Base-by-base conservation (phyloP, 129 eudicot genomes). In the Smallanthus sonchifolius region DNA sequence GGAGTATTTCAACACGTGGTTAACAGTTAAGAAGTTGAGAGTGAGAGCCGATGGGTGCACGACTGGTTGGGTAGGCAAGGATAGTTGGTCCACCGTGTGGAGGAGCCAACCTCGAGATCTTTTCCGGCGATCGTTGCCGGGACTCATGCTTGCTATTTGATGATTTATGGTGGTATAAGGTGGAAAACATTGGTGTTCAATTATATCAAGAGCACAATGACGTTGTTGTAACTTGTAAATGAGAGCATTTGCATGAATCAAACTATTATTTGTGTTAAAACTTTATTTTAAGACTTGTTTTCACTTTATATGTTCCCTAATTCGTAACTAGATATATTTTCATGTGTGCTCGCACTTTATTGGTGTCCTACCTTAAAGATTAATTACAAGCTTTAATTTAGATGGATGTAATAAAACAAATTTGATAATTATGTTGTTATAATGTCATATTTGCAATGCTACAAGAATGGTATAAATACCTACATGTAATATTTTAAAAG, bases 1-100 rank as follows among this genome's bases (percentile, higher is more conserved):
- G 70, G 97, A 92, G 68, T 92, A 87, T 65, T 89, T 92, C 67
- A 92, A 92, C 45, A 92, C 97, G 0, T 92, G 93, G 96, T 86
- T 92, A 10, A 89, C 89, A 0, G 96, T 92, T 6, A 84, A 79
- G 57, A 96, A 92, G 54, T 77, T 87, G 74, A 80, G 87, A 32
- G 74, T 52, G 2, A 43, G 78, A 55, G 69, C 35, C n/a, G 63
- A 65, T 0, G 83, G 62, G 17, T 5, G 60, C 67, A 76, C 86
- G 6, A 36, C 32, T 8, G 72, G 74, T 68, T 17, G 75, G 74
- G 37, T 54, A 15, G 67, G 75, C 28, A 32, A 77, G 74, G 69
- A 75, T 48, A 43, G 48, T 2, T 36, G 85, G 70, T 65, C 87
- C 16, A 87, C 87, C 2, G 40, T 87, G 78, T 90, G 96, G 96